These are phyloP conservation scores for Nemania serpens DNA, from an alignment of 2,329 filamentous ascomycete genomes.

Conservation along the genomic window DNA sequence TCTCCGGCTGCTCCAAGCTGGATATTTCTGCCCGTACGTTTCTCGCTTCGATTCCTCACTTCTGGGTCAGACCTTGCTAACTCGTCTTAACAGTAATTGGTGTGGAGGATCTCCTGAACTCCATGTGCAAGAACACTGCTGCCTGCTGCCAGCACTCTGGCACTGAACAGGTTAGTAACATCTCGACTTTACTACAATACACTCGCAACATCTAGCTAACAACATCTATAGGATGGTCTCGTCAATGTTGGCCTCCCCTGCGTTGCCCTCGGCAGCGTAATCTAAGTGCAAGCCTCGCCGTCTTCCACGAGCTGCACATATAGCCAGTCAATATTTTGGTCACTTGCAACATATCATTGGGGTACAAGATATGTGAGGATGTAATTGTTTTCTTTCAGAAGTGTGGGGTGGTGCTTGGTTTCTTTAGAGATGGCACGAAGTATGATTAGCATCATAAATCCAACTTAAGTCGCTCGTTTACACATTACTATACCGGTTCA, in stretches of 20 bases:
- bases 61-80: conserved; percentile 1
- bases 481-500: background rate
- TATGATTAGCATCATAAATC: conserved; percentile 35
- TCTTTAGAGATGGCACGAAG: conserved; percentile 30
- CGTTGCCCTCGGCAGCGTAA: conserved; percentile 37
- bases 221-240: conserved; percentile 32
- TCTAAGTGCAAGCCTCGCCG: conserved; percentile 35
- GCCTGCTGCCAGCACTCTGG: conserved; percentile 43
- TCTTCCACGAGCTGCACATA: conserved; percentile 20
- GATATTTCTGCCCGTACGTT: conserved; percentile 36
- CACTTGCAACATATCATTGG: conserved; percentile 28
- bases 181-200: background rate
- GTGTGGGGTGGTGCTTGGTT: conserved; percentile 31
- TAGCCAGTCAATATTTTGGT: conserved; percentile 22
- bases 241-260: conserved; percentile 41
- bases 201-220: conserved; percentile 13
- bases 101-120: conserved; percentile 36
- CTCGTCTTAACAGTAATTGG: conserved; percentile 30
- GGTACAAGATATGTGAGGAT: conserved; percentile 36
- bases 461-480: conserved; percentile 42
- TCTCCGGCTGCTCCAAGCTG: conserved; percentile 41
- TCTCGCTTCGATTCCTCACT: background rate
- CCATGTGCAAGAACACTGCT: conserved; percentile 40
- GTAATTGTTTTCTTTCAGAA: conserved; percentile 33
- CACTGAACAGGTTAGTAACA: conserved; percentile 33